Base-by-base conservation (phyloP, 345 rosid species). In the Barbarea vulgaris region DNA sequence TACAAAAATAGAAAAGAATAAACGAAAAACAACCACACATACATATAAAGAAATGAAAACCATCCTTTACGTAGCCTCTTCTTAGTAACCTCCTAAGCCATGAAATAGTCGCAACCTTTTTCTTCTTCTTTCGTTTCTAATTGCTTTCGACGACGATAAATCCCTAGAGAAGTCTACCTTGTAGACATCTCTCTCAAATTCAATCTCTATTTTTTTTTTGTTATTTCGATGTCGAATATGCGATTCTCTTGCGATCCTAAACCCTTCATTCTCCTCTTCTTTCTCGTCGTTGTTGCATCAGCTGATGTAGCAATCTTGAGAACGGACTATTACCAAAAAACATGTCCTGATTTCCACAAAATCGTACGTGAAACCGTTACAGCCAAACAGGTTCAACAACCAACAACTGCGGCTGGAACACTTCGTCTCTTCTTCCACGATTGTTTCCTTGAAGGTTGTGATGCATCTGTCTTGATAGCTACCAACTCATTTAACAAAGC, bases 391-490 rank as follows among this genome's bases (percentile, higher is more conserved):
- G 6, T 69, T 65, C 73, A 75, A 63, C 58, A 56, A n/a, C 76
- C 87, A 12, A 85, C 87, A 67, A 88, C 93, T 9, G 90, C 88
- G 0, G 93, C 93, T 1, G 93, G 72, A 31, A 74, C 85, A 12
- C 55, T 88, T 17, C 88, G 93, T 22, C 61, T 85, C 5, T 85
- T 86, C 47, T 75, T 88, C 60, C 93, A 88, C 27, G 93, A 88
- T 21, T 88, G 93, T 70, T 67, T 86, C 74, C 86, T 85, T 4
- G 86, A 85, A 9, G 93, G 93, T 12, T 88, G 93, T 28, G 90
- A 88, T 37, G 93, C 74, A 1, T 88, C 93, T 0, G 75, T 86
- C 30, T 84, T 86, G n/a, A 36, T 88, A 3, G 50, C 87, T 2
- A 82, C 90, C 9, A 85, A 81, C 33, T 30, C 88, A 1, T 83